Evolutionary conservation across 2,329 filamentous ascomycete genomes (phyloP).

Genomic region (Fusarium sp.): DNA sequence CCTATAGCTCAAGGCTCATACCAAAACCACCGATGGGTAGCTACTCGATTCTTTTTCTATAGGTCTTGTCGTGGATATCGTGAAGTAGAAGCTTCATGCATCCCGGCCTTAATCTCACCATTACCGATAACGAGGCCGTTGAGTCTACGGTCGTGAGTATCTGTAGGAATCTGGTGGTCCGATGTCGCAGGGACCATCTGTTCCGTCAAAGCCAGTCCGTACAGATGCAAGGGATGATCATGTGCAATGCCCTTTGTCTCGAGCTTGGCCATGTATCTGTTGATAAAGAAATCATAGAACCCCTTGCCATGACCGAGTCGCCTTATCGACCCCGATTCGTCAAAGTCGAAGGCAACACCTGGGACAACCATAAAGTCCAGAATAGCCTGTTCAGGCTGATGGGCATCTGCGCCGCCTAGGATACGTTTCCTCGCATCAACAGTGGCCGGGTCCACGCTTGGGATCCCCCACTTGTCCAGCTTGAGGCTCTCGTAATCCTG

Average conservation of each 20-base stretch:
- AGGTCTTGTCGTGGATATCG: conserved; percentile 36
- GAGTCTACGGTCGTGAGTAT: conserved; percentile 82
- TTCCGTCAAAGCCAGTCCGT: conserved; percentile 88
- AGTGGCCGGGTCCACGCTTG: conserved; percentile 80
- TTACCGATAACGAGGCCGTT: conserved; percentile 83
- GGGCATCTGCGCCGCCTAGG: conserved; percentile 72
- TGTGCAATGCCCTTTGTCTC: conserved; percentile 54
- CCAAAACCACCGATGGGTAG: not conserved
- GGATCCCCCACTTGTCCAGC: conserved; percentile 93
- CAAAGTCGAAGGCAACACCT: conserved; percentile 89
- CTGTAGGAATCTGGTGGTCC: conserved; percentile 79
- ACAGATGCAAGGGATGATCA: conserved; percentile 65
- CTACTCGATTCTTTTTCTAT: conserved; percentile 3
- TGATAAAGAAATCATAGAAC: conserved; percentile 95
- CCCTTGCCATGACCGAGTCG: conserved; percentile 95
- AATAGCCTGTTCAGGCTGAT: conserved; percentile 61
- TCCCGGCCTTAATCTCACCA: conserved; percentile 68
- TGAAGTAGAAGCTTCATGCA: conserved; percentile 59
- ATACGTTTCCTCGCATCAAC: conserved; percentile 79
- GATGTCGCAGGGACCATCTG: conserved; percentile 78
- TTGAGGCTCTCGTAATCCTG: conserved; percentile 84
- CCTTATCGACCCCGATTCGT: conserved; percentile 70
- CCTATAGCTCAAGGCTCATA: not conserved
- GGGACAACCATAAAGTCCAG: conserved; percentile 93
- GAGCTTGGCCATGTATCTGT: conserved; percentile 73